Base-by-base conservation (phyloP, 1,284 basidiomycete species). In the Porodaedalea pini region DNA sequence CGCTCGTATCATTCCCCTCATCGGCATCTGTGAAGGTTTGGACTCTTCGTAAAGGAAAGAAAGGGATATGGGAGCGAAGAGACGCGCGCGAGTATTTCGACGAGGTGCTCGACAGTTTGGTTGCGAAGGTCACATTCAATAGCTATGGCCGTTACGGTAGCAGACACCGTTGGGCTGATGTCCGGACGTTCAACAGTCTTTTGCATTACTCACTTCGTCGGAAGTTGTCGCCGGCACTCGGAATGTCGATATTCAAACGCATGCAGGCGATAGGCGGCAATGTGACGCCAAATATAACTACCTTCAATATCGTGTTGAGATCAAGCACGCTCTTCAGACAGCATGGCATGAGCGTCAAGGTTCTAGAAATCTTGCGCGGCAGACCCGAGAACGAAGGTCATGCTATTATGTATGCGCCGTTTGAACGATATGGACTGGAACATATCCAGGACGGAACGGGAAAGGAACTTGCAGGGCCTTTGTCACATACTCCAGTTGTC, bases 141-240 rank as follows among this genome's bases (percentile, higher is more conserved):
- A 56, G 59, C 44, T 60, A 45, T 27, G 40, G 32, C 7, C 27
- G 41, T 10, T 13, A 32, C 13, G 31, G 45, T 7, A 31, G 6
- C 25, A 44, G 21, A 11, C 11, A 6, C 41, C 10, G n/a, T 31
- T 8, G 23, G 29, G 45, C 45, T n/a, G 10, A 32, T 11, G 29
- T 47, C 17, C 25, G 15, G 11, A 34, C 79, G 0, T 87, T 82
- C 69, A 86, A 89, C 66, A 63, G 82, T 0, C 77, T 91, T 25
- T 64, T 91, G 2, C 76, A 83, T 58, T 90, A 89, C 68, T 71
- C 83, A 1, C 73, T 91, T 34, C 78, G 78, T 1, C 76, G 86
- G 61, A 78, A 79, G n/a, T 69, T 77, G 31, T 83, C 83, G 2
- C 70, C 78, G 7, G 56, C 62, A 0, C 69, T 80, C 23, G 85